Evolutionary conservation across 495 filamentous ascomycete genomes (phyloP).

Genomic region (Lasiosphaeria ovina): DNA sequence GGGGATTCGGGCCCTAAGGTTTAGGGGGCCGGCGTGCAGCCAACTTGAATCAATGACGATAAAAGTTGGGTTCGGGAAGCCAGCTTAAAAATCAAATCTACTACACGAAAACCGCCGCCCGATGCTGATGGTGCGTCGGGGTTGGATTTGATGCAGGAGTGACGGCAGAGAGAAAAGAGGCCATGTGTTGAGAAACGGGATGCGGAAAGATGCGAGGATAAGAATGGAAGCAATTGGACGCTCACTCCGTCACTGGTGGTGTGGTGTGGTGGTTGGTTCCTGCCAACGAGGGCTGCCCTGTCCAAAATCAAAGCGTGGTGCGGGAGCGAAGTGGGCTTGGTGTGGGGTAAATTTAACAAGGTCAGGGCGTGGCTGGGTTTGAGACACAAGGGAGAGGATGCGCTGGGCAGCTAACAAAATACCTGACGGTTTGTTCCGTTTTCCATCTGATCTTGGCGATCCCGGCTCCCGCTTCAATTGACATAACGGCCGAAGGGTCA

Average conservation of each 20-base stretch:
- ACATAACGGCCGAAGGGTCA: no score
- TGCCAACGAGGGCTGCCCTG: conserved; percentile 8
- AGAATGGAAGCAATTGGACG: conserved; percentile 32
- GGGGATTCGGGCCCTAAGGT: neutral
- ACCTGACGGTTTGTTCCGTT: no score
- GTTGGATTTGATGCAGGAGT: neutral
- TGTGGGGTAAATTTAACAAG: neutral
- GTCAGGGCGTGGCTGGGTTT: neutral
- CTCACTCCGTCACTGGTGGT: neutral
- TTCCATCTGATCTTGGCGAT: no score
- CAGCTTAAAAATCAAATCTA: no score
- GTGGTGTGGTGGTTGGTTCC: conserved; percentile 21
- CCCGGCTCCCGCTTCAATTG: no score
- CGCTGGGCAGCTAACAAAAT: no score
- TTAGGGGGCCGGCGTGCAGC: neutral
- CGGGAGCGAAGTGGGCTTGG: conserved; percentile 20
- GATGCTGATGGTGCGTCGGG: no score
- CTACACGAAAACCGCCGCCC: no score
- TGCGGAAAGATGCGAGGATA: conserved; percentile 11
- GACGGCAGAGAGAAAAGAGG: conserved; percentile 10
- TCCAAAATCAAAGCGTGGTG: neutral
- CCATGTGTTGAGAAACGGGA: conserved; percentile 18
- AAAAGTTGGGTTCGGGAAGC: no score
- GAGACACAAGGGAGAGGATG: neutral
- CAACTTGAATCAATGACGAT: no score